These are phyloP conservation scores for Epichloe bromicola DNA, from an alignment of 2,329 filamentous ascomycete genomes.

Conservation along the genomic window DNA sequence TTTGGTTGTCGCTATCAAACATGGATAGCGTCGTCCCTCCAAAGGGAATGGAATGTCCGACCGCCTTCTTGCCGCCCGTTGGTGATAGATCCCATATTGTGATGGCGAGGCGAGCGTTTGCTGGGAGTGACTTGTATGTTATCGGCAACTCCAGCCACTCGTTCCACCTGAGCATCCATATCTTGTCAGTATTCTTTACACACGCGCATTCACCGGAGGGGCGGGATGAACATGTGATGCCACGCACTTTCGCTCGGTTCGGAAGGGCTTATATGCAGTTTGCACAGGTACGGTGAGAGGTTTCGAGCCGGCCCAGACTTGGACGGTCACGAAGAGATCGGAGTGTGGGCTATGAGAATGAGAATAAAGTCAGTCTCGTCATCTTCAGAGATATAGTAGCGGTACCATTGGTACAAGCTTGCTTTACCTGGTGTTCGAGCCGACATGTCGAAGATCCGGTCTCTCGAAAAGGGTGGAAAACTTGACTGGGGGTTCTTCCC, in stretches of 20 bases:
- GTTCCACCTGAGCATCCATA: slow-evolving; percentile 55
- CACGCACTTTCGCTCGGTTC: slow-evolving; percentile 48
- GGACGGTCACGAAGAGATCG: slow-evolving; percentile 84
- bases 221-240: background rate
- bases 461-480: slow-evolving; percentile 62
- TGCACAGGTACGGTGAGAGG: slow-evolving; percentile 84
- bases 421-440: slow-evolving; percentile 63
- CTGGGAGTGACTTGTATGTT: slow-evolving; percentile 67
- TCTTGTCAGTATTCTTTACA: background rate
- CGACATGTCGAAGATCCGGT: slow-evolving; percentile 73
- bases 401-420: slow-evolving; percentile 6
- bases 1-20: slow-evolving; percentile 85
- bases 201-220: background rate
- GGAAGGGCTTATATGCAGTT: slow-evolving; percentile 86
- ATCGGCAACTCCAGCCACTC: slow-evolving; percentile 90
- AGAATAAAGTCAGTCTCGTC: slow-evolving; percentile 13
- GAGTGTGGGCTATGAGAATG: slow-evolving; percentile 49
- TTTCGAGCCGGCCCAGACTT: slow-evolving; percentile 93
- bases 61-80: slow-evolving; percentile 53
- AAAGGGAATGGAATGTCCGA: slow-evolving; percentile 76
- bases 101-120: slow-evolving; percentile 74
- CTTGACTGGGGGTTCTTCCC: slow-evolving; percentile 28
- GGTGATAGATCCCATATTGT: slow-evolving; percentile 93
- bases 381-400: background rate
- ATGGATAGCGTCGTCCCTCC: slow-evolving; percentile 83